Base-by-base conservation (phyloP, 352 stramenopile genomes). In the Phytopythium sindhum region DNA sequence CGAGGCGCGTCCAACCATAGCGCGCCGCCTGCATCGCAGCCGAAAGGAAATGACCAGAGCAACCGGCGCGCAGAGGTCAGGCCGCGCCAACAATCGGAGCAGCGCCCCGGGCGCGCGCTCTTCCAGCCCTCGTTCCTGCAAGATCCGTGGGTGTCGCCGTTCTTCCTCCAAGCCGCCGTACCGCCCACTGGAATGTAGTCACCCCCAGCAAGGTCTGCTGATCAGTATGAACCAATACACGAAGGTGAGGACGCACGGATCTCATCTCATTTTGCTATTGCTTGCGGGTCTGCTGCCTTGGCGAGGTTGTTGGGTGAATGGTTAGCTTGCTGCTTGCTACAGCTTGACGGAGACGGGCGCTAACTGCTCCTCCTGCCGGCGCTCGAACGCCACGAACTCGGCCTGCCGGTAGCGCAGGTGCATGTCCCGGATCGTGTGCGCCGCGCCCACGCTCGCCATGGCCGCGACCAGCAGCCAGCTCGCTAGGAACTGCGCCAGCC, bases 61-160 rank as follows among this genome's bases (percentile, higher is more conserved):
- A 60, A 23, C 60, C 29, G 28, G 5, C 68, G 31, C 15, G 65
- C 42, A 37, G 29, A 56, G 19, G 24, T 2, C 2, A 21, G 26
- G 47, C 9, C 47, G 14, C 26, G 50, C 8, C 51, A 56, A 15
- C 50, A 57, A 17, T 19, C 51, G n/a, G 54, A 48, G n/a, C 50
- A 60, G 17, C 60, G 67, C 23, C 59, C 70, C 26, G 83, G 79
- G 21, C 75, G 81, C 45, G 77, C 88, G 57, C 72, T 90, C 37
- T 92, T 92, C 65, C 75, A 86, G 67, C 81, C 81, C 11, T 89
- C 81, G 39, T 92, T 89, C 65, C 68, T 92, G 2, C 52, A 77
- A 12, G 77, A 92, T 68, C 84, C 84, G 19, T 90, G 84, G 83
- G 17, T 37, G 31, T 35, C 54, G 2, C 35, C 51, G 28, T 57